Conservation (phyloP, 345 rosid species). For the Gossypium sturtianum region DNA sequence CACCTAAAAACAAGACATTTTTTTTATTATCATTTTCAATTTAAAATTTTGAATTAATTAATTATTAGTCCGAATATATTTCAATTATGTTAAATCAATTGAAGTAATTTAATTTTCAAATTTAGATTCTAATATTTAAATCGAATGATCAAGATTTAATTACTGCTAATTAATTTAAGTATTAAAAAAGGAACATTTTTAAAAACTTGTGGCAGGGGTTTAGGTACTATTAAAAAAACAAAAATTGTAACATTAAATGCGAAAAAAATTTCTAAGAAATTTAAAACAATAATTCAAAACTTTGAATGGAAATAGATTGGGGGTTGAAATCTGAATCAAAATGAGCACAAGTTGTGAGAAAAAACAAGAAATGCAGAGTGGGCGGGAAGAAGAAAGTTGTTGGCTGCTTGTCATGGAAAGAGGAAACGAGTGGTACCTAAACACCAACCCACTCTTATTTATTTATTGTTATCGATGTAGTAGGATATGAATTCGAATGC, state of each 20-base stretch:
- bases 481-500: rapidly evolving
- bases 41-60: background rate
- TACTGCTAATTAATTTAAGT: background rate
- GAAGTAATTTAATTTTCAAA: too few relatives aligned
- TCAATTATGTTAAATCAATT: too few relatives aligned
- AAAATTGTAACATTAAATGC: background rate
- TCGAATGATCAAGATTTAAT: background rate
- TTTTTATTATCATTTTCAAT: background rate
- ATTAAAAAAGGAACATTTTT: background rate
- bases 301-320: too few relatives aligned
- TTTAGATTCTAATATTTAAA: too few relatives aligned
- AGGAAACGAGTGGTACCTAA: background rate
- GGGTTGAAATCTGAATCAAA: background rate
- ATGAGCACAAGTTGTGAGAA: background rate
- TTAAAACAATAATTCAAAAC: background rate
- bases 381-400: background rate
- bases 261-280: too few relatives aligned
- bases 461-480: too few relatives aligned
- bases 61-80: too few relatives aligned
- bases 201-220: background rate
- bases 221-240: background rate
- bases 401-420: background rate
- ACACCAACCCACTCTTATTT: too few relatives aligned
- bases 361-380: conserved; percentile 11
- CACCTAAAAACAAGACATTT: background rate